A percentile compares a stretch with the other conserved stretches of the same genome.
These are phyloP conservation scores for Rhypophila decipiens DNA, from an alignment of 495 filamentous ascomycete genomes.

Conservation along the genomic window DNA sequence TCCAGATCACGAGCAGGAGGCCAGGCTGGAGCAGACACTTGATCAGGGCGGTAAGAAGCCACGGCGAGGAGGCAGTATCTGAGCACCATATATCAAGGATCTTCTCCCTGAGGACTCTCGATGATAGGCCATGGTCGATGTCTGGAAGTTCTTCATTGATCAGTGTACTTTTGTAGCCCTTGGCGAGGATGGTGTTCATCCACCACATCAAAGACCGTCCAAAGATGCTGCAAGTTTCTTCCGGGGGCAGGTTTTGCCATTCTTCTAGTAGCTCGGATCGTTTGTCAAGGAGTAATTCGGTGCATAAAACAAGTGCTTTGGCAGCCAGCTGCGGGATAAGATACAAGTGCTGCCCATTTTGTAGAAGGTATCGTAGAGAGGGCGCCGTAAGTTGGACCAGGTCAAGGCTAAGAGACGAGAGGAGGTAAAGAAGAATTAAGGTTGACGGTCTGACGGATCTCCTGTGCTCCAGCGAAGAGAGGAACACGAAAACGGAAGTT, in stretches of 20 bases:
- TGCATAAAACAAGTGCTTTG: slow-evolving; percentile 6
- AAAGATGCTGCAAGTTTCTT: slow-evolving; percentile 40
- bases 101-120: slow-evolving; percentile 30
- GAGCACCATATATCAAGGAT: slow-evolving; percentile 29
- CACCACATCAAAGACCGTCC: slow-evolving; percentile 51
- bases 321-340: slow-evolving; percentile 5
- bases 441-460: slow-evolving; percentile 6
- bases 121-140: slow-evolving; percentile 40
- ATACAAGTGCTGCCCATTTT: no score
- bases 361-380: not conserved
- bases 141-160: slow-evolving; percentile 39
- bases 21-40: slow-evolving; percentile 44
- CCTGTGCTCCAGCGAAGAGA: slow-evolving; percentile 9
- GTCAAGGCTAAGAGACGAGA: slow-evolving; percentile 7
- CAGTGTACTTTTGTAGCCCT: slow-evolving; percentile 42
- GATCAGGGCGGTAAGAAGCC: slow-evolving; percentile 43
- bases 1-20: slow-evolving; percentile 42
- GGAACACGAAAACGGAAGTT: not conserved
- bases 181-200: slow-evolving; percentile 52
- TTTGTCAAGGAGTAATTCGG: slow-evolving; percentile 8
- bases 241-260: slow-evolving; percentile 19
- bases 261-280: not conserved
- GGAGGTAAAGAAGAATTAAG: slow-evolving; percentile 10
- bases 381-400: slow-evolving; percentile 7
- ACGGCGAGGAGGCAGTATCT: slow-evolving; percentile 6